phyloP scores from a whole-genome alignment of 352 stramenopile species.

The Pythium insidiosum region DNA sequence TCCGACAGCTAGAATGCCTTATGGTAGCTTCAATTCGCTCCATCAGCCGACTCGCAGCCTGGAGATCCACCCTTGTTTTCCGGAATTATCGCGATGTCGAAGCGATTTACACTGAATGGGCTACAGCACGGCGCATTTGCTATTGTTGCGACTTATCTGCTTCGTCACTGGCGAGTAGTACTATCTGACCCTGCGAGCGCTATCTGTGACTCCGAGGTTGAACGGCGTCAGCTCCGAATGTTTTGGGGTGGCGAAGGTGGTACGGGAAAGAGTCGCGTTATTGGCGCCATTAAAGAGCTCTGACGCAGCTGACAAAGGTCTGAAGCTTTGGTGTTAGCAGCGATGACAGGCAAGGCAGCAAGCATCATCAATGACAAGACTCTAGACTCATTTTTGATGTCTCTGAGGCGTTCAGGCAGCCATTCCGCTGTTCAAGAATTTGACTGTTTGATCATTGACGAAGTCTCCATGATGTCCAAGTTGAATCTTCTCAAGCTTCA shows the following conservation, averaged over 20 bases:
- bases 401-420: too few species aligned
- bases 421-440: too few species aligned
- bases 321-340: not conserved
- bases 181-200: not conserved
- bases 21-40: too few species aligned
- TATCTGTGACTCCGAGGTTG: not conserved
- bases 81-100: too few species aligned
- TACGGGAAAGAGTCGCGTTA: conserved; percentile 4
- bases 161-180: not conserved
- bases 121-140: conserved; percentile 1
- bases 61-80: too few species aligned
- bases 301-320: not conserved
- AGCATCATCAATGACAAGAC: conserved; percentile 8
- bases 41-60: too few species aligned
- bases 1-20: not conserved
- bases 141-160: not conserved
- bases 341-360: conserved; percentile 12
- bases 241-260: conserved; percentile 1
- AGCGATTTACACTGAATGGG: not conserved
- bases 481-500: too few species aligned
- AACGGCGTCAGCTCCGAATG: not conserved
- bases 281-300: not conserved
- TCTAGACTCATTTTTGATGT: conserved; percentile 1
- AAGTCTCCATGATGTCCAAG: too few species aligned
- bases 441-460: too few species aligned